Evolutionary conservation across 495 filamentous ascomycete genomes (phyloP).

Genomic region (Aspergillus saccharolyticus): DNA sequence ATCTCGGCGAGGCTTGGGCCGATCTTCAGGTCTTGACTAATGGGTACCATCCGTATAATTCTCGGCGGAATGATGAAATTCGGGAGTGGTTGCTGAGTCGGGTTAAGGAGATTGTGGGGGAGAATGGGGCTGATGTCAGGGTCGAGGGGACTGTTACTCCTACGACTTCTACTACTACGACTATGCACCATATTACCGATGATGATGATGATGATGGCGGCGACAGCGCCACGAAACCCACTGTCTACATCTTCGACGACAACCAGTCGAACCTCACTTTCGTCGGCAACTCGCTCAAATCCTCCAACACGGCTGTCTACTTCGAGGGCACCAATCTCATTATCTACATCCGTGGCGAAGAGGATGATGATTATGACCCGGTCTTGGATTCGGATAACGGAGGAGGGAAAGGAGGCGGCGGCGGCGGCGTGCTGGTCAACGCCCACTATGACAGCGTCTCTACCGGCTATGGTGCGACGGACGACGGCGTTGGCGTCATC

Average conservation of each 20-base stretch:
- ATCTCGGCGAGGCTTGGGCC: conserved; percentile 79
- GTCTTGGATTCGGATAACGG: conserved; percentile 56
- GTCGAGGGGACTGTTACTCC: too few relatives aligned
- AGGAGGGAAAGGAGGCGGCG: conserved; percentile 41
- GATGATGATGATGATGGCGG: too few relatives aligned
- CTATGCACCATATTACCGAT: too few relatives aligned
- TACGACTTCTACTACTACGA: too few relatives aligned
- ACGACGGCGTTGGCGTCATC: conserved; percentile 87
- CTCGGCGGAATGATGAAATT: conserved; percentile 72
- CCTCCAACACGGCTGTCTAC: conserved; percentile 48
- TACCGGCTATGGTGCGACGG: conserved; percentile 85
- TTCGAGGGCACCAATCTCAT: conserved; percentile 93
- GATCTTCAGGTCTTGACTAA: conserved; percentile 73
- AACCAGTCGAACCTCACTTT: conserved; percentile 72
- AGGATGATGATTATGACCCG: conserved; percentile 57
- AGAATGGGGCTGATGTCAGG: conserved; percentile 3
- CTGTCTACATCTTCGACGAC: conserved; percentile 72
- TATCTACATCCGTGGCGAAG: conserved; percentile 87
- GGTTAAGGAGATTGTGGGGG: conserved; percentile 60
- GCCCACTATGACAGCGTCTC: conserved; percentile 95
- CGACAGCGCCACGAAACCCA: conserved; percentile 26
- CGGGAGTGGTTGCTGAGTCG: conserved; percentile 70
- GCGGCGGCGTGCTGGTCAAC: conserved; percentile 83
- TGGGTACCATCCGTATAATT: conserved; percentile 85
- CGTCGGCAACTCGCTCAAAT: conserved; percentile 22